These are phyloP conservation scores for Penicillium egyptiacum DNA, from an alignment of 495 filamentous ascomycete species.

Conservation along the genomic window DNA sequence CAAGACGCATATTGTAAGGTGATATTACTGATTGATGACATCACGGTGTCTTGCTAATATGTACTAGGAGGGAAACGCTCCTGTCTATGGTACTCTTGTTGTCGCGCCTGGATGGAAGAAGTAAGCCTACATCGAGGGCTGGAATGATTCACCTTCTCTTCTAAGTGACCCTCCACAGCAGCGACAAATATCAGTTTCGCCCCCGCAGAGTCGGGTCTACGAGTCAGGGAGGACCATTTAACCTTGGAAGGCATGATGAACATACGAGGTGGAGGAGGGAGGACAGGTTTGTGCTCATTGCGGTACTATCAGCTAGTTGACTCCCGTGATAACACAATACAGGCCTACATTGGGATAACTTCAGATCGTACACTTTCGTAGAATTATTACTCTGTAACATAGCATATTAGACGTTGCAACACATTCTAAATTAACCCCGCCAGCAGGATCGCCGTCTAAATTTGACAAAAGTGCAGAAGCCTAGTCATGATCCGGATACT, in stretches of 20 bases:
- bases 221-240: too few species aligned
- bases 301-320: too few species aligned
- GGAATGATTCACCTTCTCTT: not conserved
- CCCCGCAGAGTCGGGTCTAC: too few species aligned
- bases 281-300: too few species aligned
- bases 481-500: not conserved
- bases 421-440: not conserved
- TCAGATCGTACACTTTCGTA: too few species aligned
- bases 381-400: not conserved
- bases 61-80: not conserved
- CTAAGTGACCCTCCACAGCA: not conserved
- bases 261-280: too few species aligned
- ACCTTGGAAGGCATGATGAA: too few species aligned
- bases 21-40: not conserved
- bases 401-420: not conserved
- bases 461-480: not conserved
- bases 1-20: not conserved
- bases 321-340: too few species aligned
- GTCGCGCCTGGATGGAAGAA: not conserved
- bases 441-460: not conserved
- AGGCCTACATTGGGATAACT: too few species aligned
- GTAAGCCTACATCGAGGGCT: not conserved
- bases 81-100: not conserved
- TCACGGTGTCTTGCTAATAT: not conserved
- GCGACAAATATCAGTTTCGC: too few species aligned